Conservation (phyloP, 345 rosid species). For the Eucalyptus leucophloia region DNA sequence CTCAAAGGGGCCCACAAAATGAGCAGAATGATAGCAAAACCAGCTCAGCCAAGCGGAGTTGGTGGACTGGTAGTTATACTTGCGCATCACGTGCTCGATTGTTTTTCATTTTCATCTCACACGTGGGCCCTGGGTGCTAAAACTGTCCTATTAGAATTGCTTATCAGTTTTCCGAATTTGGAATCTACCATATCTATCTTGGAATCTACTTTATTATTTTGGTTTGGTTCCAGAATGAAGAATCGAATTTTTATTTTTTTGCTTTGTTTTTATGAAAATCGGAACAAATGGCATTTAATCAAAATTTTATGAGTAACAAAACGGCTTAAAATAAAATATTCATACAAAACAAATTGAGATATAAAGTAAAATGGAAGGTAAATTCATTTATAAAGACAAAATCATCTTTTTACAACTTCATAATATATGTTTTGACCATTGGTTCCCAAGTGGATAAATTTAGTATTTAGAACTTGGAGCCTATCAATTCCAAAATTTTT, state of each 20-base stretch:
- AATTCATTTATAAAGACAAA: too few relatives aligned
- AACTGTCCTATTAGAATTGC: fast-evolving
- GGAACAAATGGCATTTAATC: not conserved
- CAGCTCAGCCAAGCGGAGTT: not conserved
- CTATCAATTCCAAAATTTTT: not conserved
- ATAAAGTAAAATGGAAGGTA: not conserved
- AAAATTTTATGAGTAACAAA: not conserved
- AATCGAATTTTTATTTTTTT: not conserved
- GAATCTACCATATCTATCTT: not conserved
- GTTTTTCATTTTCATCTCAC: not conserved
- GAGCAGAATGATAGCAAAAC: not conserved
- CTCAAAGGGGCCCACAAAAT: not conserved
- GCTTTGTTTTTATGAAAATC: not conserved
- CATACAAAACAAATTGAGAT: not conserved
- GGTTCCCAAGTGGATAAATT: not conserved
- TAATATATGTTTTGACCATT: not conserved
- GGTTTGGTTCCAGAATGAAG: not conserved
- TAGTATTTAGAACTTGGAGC: not conserved
- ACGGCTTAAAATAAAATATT: not conserved
- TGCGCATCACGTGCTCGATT: not conserved
- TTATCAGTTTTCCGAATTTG: fast-evolving
- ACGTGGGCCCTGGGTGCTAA: not conserved
- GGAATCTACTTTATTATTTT: not conserved
- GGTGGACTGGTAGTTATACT: not conserved
- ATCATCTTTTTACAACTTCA: not conserved